Percentiles rank a stretch among this genome's conserved stretches.
These are phyloP conservation scores for Bipolaris victoriae DNA, from an alignment of 2,329 filamentous ascomycete species.

Conservation along the genomic window DNA sequence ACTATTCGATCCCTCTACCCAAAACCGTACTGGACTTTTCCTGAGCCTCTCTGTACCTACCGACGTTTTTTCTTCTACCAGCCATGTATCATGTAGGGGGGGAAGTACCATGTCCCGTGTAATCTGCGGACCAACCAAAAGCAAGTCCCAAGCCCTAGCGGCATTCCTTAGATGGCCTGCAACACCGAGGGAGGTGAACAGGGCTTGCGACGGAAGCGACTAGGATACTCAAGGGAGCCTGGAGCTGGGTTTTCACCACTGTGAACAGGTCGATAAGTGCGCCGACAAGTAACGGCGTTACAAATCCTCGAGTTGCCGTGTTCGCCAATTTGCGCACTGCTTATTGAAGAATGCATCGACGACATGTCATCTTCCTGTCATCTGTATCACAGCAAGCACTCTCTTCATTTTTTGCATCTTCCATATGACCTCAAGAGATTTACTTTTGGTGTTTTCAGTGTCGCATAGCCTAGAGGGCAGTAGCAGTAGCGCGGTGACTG, in stretches of 20 bases:
- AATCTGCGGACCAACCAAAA: neutral
- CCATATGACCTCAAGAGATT: neutral
- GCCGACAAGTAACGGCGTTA: neutral
- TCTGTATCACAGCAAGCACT: neutral
- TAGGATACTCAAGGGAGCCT: neutral
- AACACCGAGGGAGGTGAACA: slow-evolving; percentile 1
- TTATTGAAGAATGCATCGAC: neutral
- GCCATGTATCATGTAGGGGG: slow-evolving; percentile 2
- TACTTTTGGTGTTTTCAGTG: neutral
- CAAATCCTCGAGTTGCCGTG: neutral
- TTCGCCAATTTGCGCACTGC: neutral
- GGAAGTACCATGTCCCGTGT: neutral
- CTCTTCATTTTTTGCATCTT: neutral
- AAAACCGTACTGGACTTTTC: neutral
- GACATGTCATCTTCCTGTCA: neutral
- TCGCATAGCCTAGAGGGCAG: neutral
- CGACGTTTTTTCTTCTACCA: neutral
- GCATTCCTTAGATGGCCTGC: neutral
- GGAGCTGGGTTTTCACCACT: neutral
- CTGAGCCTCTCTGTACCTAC: neutral
- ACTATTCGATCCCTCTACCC: neutral
- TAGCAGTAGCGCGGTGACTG: neutral
- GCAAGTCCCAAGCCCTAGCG: neutral
- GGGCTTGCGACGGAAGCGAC: neutral
- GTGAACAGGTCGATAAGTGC: neutral